Conservation (phyloP, 2,329 filamentous ascomycete species). For the Cordyceps cateniannulata region DNA sequence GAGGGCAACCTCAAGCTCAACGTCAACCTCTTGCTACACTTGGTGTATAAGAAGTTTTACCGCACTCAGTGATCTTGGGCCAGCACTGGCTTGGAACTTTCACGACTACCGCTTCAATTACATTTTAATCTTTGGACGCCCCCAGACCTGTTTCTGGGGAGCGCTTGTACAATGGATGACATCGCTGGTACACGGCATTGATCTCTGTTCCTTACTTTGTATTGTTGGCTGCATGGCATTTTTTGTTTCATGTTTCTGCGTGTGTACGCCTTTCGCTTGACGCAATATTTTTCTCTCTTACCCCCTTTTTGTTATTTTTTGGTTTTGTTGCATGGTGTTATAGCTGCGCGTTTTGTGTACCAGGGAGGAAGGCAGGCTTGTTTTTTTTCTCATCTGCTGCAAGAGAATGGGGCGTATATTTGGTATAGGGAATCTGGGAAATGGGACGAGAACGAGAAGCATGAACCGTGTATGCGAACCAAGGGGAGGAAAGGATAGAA, state of each 20-base stretch:
- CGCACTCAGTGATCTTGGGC: conserved; percentile 48
- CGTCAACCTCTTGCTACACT: conserved; percentile 91
- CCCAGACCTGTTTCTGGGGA: neutral
- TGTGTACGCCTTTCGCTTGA: neutral
- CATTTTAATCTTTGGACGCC: neutral
- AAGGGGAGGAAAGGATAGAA: neutral
- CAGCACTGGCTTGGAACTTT: neutral
- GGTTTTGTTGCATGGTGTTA: conserved; percentile 2
- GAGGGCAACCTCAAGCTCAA: conserved; percentile 81
- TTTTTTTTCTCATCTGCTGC: neutral
- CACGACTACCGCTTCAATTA: conserved; percentile 1
- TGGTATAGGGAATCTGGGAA: neutral
- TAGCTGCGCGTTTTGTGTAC: neutral
- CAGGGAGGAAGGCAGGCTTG: neutral
- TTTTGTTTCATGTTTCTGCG: neutral
- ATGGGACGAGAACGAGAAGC: neutral
- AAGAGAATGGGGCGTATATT: neutral
- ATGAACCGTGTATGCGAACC: neutral
- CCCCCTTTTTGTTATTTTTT: neutral
- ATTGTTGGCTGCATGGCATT: neutral
- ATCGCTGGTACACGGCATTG: neutral
- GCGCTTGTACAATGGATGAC: conserved; percentile 3
- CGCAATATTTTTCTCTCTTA: neutral
- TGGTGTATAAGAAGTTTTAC: conserved; percentile 99
- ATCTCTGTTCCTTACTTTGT: neutral